Base-by-base conservation (phyloP, 2,329 filamentous ascomycete genomes). In the Arthrobotrys megalospora region DNA sequence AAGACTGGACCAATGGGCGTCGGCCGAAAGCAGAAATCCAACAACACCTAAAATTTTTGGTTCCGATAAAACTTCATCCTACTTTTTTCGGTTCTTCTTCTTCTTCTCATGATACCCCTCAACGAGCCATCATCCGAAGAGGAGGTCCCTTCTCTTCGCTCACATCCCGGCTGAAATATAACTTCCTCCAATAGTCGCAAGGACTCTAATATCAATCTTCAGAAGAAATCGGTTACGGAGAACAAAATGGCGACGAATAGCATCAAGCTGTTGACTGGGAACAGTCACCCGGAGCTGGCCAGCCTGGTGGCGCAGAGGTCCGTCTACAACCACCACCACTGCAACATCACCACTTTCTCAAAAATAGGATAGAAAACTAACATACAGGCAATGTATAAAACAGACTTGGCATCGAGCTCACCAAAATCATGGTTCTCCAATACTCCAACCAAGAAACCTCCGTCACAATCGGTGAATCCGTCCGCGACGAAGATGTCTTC, bases 401-500 rank as follows among this genome's bases (percentile, higher is more conserved):
- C 21, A 91, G 89, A 81, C 86, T 91, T 78, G 89, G 90, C 62
- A 91, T 91, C 82, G 89, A 91, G 83, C 85, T 91, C 82, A 89
- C 89, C 80, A 90, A 91, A 85, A 90, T 91, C 80, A 88, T 91
- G 86, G 90, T 91, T 80, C 87, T 95, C 79, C 93, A 94, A 84
- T 94, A 94, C 86, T 94, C 92, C 58, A 95, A 95, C 85, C 92
- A 93, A 83, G 92, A 96, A 84, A 94, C 92, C 64, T 93, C 91
- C 81, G 94, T 98, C 73, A 97, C 94, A 19, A 96, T 97, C 82
- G 94, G 95, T 84, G 95, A 98, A 87, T 96, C 93, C 80, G 95
- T 98, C 69, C 90, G 95, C 85, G 95, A 98, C 84, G 95, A 98
- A 88, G 95, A 98, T 47, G 94, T 97, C 83, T 98, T 97, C 87